These are phyloP conservation scores for Blumeriella jaapii DNA, from an alignment of 2,329 filamentous ascomycete species.

Conservation along the genomic window DNA sequence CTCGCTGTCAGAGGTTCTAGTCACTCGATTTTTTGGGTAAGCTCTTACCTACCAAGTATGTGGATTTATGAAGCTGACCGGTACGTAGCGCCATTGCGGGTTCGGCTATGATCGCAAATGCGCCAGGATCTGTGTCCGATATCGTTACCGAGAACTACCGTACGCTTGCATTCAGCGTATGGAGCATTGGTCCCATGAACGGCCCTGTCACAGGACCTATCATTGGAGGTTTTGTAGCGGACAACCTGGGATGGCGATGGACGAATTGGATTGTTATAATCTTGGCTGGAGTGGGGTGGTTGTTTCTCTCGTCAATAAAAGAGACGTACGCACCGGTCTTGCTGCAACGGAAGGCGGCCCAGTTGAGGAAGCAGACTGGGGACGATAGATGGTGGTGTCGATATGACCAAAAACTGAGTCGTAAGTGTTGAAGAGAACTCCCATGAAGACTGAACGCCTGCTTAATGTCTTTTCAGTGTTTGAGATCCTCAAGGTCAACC, in stretches of 20 bases:
- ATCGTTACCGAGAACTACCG: constrained; percentile 71
- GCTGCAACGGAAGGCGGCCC: constrained; percentile 53
- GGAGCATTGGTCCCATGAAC: constrained; percentile 76
- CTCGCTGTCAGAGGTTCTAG: constrained; percentile 56
- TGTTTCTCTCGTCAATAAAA: constrained; percentile 46
- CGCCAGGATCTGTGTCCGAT: constrained; percentile 73
- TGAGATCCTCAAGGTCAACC: constrained; percentile 59
- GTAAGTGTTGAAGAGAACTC: constrained; percentile 12
- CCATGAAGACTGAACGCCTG: background rate
- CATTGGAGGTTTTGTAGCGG: constrained; percentile 69
- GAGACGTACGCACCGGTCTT: constrained; percentile 71
- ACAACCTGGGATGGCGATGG: constrained; percentile 81
- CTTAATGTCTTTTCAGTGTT: constrained; percentile 37
- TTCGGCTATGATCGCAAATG: constrained; percentile 71
- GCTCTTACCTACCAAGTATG: constrained; percentile 16
- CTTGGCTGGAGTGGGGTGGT: constrained; percentile 48
- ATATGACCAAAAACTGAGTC: constrained; percentile 53
- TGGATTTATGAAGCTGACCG: constrained; percentile 3
- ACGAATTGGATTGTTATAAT: constrained; percentile 74
- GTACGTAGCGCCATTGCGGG: constrained; percentile 51
- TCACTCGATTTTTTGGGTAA: constrained; percentile 61
- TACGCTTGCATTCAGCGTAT: constrained; percentile 72
- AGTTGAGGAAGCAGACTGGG: constrained; percentile 53
- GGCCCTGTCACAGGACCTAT: constrained; percentile 55
- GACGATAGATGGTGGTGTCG: constrained; percentile 68